Evolutionary conservation across 495 filamentous ascomycete genomes (phyloP).

Genomic region (Mytilinidion resinicola): DNA sequence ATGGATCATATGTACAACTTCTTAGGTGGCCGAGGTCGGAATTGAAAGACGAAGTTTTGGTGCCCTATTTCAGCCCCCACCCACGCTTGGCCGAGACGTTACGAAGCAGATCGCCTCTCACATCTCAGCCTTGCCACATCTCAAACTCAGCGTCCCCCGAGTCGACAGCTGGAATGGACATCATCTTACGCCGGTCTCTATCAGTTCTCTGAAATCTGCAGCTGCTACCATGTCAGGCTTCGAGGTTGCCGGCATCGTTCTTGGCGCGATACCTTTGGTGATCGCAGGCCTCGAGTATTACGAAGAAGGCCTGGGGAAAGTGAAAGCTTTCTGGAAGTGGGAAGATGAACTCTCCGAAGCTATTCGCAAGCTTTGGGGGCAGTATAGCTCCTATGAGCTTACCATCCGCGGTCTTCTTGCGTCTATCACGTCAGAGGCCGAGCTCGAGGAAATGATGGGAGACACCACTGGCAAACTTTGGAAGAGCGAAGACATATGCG

Average conservation of each 20-base stretch:
- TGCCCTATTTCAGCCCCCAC: too few relatives aligned
- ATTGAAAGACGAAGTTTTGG: too few relatives aligned
- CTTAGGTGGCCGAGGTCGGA: too few relatives aligned
- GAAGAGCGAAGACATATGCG: background rate
- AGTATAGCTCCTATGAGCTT: background rate
- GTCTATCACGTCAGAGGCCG: background rate
- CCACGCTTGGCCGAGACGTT: too few relatives aligned
- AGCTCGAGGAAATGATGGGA: background rate
- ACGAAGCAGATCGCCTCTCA: too few relatives aligned
- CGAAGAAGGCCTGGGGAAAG: constrained; percentile 22
- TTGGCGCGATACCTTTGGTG: constrained; percentile 39
- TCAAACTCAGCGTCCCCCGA: constrained; percentile 1
- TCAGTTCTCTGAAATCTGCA: too few relatives aligned
- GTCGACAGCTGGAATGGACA: background rate
- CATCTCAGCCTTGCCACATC: too few relatives aligned
- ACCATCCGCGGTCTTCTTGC: background rate
- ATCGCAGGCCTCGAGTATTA: constrained; percentile 39
- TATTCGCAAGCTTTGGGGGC: background rate
- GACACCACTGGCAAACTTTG: background rate
- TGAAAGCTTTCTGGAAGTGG: constrained; percentile 1
- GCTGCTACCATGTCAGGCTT: constrained; percentile 2
- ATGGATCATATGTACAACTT: too few relatives aligned
- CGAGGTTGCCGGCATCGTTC: constrained; percentile 39
- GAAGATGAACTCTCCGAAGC: background rate
- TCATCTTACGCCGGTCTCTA: too few relatives aligned